Evolutionary conservation across 495 filamentous ascomycete genomes (phyloP).

Genomic region (Neurospora sp.): DNA sequence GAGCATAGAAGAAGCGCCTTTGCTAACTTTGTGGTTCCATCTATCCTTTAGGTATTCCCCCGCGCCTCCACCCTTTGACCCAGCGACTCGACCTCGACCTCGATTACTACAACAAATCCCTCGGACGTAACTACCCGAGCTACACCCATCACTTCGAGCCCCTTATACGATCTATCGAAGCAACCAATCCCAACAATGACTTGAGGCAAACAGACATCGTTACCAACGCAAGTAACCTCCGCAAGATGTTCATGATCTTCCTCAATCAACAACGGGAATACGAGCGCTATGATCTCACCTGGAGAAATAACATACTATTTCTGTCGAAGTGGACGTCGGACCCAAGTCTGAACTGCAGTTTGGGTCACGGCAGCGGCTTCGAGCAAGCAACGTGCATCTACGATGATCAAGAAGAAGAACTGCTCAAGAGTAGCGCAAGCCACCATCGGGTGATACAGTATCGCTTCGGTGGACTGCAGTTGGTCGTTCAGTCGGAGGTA

Average conservation of each 20-base stretch:
- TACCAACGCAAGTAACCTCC: constrained; percentile 16
- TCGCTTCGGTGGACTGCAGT: constrained; percentile 9
- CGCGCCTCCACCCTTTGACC: constrained; percentile 6
- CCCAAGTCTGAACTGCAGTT: background rate
- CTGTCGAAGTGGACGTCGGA: constrained; percentile 14
- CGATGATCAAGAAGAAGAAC: background rate
- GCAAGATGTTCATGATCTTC: constrained; percentile 16
- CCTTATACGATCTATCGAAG: constrained; percentile 10
- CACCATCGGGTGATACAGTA: constrained; percentile 20
- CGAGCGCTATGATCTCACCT: constrained; percentile 15
- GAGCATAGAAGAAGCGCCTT: background rate
- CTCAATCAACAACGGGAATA: background rate
- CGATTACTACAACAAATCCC: constrained; percentile 2
- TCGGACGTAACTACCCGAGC: background rate
- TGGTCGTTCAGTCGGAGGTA: constrained; percentile 16
- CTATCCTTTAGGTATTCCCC: constrained; percentile 7
- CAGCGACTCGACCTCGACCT: background rate
- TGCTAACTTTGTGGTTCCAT: background rate
- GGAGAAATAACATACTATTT: constrained; percentile 2
- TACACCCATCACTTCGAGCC: constrained; percentile 15
- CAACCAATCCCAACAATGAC: constrained; percentile 4
- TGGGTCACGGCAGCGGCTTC: constrained; percentile 15
- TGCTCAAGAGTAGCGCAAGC: constrained; percentile 11
- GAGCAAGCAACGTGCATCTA: constrained; percentile 15
- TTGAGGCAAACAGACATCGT: constrained; percentile 6